Evolutionary conservation across 176 grass and related monocot genomes (phyloP), one percentile per base, ranked within the genome.

Genomic region (Eragrostis curvula): DNA sequence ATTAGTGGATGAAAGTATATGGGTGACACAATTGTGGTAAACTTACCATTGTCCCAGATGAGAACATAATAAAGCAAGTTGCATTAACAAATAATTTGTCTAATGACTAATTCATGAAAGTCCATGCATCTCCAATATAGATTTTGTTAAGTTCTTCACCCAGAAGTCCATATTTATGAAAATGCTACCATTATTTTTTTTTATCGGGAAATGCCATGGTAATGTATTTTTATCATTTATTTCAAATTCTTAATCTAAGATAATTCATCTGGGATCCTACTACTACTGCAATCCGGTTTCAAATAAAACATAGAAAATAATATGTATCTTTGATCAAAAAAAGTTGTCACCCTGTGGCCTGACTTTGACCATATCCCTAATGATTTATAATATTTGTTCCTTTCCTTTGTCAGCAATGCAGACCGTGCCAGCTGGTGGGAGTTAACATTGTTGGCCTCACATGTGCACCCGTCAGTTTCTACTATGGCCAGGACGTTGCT

Each of bases 391-490:
- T 66, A 59, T 75, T 70, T 45, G 58, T 68, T 36, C 53, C 13
- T 68, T 79, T 87, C 51, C 36, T 61, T 72, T 93, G 70, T 53
- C 79, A 98, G 96, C 75, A 89, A 93, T 77, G 92, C 96, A 64
- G 96, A 93, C 59, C 73, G 81, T 83, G 71, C 67, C 66, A 80
- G 92, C 81, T 98, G 92, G 92, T 98, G 96, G 96, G 92, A 98
- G 50, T 77, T 98, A 50, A 91, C 86, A 57, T 47, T 88, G 77
- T 71, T 98, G 63, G 88, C 92, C 32, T 91, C 81, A 39, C 96
- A 98, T 70, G 90, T 93, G 81, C 96, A 98, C 49, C 96, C 96
- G n/a, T 98, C 96, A 55, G 96, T 95, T 69, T 94, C 91, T 60
- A 98, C 92, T 32, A 95, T 95, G 96, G 88, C 90, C 41, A 85